Base-by-base conservation (phyloP, 768 basidiomycete genomes). In the Guyanaporus albipodus region DNA sequence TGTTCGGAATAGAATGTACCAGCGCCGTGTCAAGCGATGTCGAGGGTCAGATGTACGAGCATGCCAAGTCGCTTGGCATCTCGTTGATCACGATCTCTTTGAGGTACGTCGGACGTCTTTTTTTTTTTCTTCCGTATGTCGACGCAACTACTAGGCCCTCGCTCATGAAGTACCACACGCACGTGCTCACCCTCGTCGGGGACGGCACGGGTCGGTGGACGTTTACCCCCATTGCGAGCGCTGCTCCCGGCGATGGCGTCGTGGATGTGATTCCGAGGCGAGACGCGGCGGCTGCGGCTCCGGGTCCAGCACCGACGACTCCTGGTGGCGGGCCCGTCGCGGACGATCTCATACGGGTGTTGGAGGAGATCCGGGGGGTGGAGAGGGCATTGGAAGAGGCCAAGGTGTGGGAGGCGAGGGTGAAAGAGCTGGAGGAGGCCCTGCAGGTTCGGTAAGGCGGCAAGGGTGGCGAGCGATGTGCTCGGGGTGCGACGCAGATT, bases 11-110 rank as follows among this genome's bases (percentile, higher is more conserved):
- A 87, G 93, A 98, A 61, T 96, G 92, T 66, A 97, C 94, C 6
- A 91, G 87, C 45, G 95, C 94, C 1, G 91, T 98, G 9, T 94
- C 91, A 11, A 90, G 88, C 52, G 95, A 98, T 61, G 93, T 97
- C 18, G 94, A 98, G 64, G 93, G 93, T 0, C 74, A 81, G 53
- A 93, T 98, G 90, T 98, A 97, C 70, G 88, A 94, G 63, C 83
- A 90, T 53, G 85, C 88, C 23, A 96, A 96, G 67, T 76, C 82
- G 26, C 72, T 90, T 11, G 91, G 86, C 1, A 92, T 96, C 60
- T 94, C 94, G 0, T 76, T 98, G 38, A 86, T 98, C 47, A 97
- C 93, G 4, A 91, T 97, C 41, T 93, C 93, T 14, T 72, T 91
- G 42, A 83, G 87, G 87, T 87, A 54, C 1, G 77, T 64, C 19